phyloP scores from a whole-genome alignment of 2,329 filamentous ascomycete species.

The Microcera coccophila region DNA sequence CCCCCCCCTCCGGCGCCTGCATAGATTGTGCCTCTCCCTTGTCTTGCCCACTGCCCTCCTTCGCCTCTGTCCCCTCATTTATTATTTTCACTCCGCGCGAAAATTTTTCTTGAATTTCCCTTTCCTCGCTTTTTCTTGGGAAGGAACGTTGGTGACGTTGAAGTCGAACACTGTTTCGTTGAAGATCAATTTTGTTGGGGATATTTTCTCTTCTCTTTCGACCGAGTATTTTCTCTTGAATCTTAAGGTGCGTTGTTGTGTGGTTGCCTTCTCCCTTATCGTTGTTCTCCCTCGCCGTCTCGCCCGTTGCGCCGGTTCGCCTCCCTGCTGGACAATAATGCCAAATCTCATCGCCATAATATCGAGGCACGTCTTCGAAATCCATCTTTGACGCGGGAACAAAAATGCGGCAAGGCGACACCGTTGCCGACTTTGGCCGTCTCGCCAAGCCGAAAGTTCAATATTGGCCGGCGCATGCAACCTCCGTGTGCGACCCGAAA shows the following conservation, averaged over 20 bases:
- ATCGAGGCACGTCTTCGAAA: not conserved
- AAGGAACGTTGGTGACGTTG: slow-evolving; percentile 8
- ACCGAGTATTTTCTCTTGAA: not conserved
- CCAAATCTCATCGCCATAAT: not conserved
- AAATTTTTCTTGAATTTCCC: slow-evolving; percentile 16
- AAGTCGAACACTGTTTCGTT: not conserved
- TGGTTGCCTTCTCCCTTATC: not conserved
- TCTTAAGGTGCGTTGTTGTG: not conserved
- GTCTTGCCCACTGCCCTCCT: slow-evolving; percentile 1
- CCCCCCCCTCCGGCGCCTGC: not conserved
- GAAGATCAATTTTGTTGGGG: not conserved
- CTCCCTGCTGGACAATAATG: not conserved
- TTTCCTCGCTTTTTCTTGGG: not conserved
- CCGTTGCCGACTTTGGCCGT: too few species aligned
- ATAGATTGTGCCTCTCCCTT: not conserved
- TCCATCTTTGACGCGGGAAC: not conserved
- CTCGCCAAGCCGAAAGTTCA: not conserved
- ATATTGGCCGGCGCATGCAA: not conserved
- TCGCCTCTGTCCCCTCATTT: slow-evolving; percentile 24
- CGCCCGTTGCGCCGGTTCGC: not conserved
- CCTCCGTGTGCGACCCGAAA: slow-evolving; percentile 24
- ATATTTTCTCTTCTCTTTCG: not conserved
- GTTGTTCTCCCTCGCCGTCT: not conserved
- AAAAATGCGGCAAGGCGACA: too few species aligned
- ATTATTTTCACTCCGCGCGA: slow-evolving; percentile 10